These are phyloP conservation scores for Rhizoctonia solani DNA, from an alignment of 1,284 basidiomycete genomes.

Conservation along the genomic window DNA sequence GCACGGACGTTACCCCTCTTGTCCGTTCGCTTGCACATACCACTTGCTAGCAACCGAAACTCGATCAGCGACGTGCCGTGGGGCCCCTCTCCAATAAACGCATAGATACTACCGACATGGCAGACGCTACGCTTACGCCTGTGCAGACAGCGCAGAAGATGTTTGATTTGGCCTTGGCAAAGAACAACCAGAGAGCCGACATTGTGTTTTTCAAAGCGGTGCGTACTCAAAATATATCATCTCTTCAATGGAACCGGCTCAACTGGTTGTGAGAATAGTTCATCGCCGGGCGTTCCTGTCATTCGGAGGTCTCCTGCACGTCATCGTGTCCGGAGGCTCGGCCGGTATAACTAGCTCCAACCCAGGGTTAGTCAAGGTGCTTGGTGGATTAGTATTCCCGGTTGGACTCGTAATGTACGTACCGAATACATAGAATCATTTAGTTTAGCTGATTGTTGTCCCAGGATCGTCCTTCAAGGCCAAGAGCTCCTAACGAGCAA, in stretches of 20 bases:
- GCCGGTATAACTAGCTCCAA: constrained; percentile 55
- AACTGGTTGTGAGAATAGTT: constrained; percentile 50
- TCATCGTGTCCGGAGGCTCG: constrained; percentile 65
- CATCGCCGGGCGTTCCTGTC: constrained; percentile 68
- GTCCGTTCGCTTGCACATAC: background rate
- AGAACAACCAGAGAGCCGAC: constrained; percentile 65
- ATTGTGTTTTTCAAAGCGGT: constrained; percentile 69
- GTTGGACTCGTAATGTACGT: constrained; percentile 71
- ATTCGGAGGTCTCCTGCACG: constrained; percentile 67
- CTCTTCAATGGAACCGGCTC: background rate
- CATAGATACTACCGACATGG: background rate
- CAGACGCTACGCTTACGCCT: constrained; percentile 56
- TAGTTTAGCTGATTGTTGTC: background rate
- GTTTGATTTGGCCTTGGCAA: constrained; percentile 60
- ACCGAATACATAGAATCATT: constrained; percentile 12
- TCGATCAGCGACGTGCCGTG: constrained; percentile 19
- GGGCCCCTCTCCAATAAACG: constrained; percentile 1
- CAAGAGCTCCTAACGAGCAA: constrained; percentile 73
- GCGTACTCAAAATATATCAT: constrained; percentile 44
- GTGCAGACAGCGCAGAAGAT: constrained; percentile 61
- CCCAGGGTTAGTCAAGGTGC: constrained; percentile 67
- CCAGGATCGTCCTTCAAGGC: constrained; percentile 72
- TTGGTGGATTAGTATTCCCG: constrained; percentile 70
- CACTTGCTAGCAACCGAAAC: background rate
- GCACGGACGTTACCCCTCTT: background rate